A percentile compares a stretch with the other conserved stretches of the same genome.
Conservation (phyloP, 1,284 basidiomycete species). For the Ceratobasidium sp. region DNA sequence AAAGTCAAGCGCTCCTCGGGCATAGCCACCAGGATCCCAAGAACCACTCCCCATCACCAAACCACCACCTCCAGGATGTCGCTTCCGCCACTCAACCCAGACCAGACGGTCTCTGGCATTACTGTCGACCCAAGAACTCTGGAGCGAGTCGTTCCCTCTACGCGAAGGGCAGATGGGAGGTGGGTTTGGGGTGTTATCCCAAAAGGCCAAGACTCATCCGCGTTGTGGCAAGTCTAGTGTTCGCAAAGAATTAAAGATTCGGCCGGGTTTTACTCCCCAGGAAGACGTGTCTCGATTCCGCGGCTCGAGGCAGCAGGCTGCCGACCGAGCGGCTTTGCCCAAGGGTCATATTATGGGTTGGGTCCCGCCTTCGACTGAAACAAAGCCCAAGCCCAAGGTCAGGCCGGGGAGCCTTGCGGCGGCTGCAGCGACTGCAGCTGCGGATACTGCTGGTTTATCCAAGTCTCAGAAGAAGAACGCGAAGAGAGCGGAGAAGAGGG, state of each 20-base stretch:
- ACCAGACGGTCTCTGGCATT: conserved; percentile 82
- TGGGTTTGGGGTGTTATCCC: conserved; percentile 63
- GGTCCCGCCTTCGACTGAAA: conserved; percentile 70
- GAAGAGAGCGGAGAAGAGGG: conserved; percentile 75
- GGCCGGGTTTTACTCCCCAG: conserved; percentile 94
- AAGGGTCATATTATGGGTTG: conserved; percentile 85
- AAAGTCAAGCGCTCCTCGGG: not conserved
- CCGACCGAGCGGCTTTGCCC: conserved; percentile 72
- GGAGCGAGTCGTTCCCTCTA: conserved; percentile 89
- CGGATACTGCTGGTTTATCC: conserved; percentile 48
- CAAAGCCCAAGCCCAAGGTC: conserved; percentile 52
- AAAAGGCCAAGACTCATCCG: conserved; percentile 2
- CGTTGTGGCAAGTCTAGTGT: conserved; percentile 64
- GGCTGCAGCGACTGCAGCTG: conserved; percentile 38
- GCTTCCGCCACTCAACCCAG: conserved; percentile 77
- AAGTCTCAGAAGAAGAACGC: conserved; percentile 84
- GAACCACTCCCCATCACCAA: conserved; percentile 24
- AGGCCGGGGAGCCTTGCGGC: conserved; percentile 28
- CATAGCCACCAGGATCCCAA: conserved; percentile 24
- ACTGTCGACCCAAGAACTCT: conserved; percentile 84
- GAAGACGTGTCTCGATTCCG: conserved; percentile 92
- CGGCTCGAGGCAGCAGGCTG: conserved; percentile 77
- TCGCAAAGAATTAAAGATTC: conserved; percentile 90
- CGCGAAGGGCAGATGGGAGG: conserved; percentile 87
- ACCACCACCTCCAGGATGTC: conserved; percentile 67